Evolutionary conservation across 2,329 filamentous ascomycete species (phyloP).

Genomic region (Claviceps pusilla): DNA sequence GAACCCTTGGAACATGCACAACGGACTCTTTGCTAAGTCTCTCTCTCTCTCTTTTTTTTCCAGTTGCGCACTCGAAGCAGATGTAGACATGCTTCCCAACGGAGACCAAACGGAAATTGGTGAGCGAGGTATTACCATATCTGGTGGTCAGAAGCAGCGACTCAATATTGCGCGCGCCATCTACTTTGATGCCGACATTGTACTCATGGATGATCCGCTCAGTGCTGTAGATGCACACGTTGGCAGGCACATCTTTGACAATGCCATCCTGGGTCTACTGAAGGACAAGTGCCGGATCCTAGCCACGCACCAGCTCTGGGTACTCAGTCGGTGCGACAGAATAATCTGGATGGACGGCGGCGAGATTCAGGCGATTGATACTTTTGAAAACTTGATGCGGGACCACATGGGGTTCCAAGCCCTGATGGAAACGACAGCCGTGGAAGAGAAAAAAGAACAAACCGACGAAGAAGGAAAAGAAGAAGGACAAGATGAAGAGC

Average conservation of each 20-base stretch:
- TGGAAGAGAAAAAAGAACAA: slow-evolving; percentile 42
- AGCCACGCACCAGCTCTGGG: slow-evolving; percentile 89
- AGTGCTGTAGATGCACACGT: slow-evolving; percentile 58
- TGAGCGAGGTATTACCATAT: slow-evolving; percentile 88
- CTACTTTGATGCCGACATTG: slow-evolving; percentile 53
- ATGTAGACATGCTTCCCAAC: slow-evolving; percentile 84
- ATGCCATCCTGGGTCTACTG: slow-evolving; percentile 78
- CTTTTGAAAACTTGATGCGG: slow-evolving; percentile 74
- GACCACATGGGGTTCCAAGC: slow-evolving; percentile 63
- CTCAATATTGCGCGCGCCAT: slow-evolving; percentile 81
- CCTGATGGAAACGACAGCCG: slow-evolving; percentile 72
- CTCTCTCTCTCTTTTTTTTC: not conserved
- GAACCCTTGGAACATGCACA: not conserved
- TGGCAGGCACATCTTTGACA: slow-evolving; percentile 71
- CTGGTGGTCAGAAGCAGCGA: slow-evolving; percentile 87
- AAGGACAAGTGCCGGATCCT: slow-evolving; percentile 81
- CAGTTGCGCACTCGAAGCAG: slow-evolving; percentile 65
- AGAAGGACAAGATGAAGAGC: slow-evolving; percentile 24
- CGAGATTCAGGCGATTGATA: slow-evolving; percentile 69
- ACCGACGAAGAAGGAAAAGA: slow-evolving; percentile 26
- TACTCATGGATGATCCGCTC: slow-evolving; percentile 55
- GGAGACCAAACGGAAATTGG: slow-evolving; percentile 87
- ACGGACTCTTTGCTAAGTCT: not conserved
- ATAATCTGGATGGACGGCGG: slow-evolving; percentile 90
- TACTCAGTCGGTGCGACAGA: slow-evolving; percentile 76